Evolutionary conservation across 306 rosid genomes (phyloP), one percentile per base, ranked within the genome.

Genomic region (Delonix regia): DNA sequence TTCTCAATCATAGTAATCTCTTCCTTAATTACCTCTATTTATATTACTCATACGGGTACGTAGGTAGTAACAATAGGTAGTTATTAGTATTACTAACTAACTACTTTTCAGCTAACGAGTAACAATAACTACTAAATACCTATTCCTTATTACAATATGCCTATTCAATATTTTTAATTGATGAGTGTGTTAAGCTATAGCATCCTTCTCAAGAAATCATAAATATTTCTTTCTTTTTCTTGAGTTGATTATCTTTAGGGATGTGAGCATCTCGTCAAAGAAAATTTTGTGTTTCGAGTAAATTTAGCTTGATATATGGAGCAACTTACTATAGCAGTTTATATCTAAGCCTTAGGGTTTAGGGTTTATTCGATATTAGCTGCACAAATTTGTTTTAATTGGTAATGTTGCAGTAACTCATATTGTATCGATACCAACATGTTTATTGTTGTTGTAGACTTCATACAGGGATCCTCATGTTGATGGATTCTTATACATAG

Each of bases 381-480:
- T 69, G 39, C 21, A 52, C 56, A 69, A 63, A 16, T 27, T 48
- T 71, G 74, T 12, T 45, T 7, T 25, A 10, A 16, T 6, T 42
- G 22, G 13, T 42, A 12, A 44, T 71, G 47, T 5, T 7, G 13
- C 9, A n/a, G n/a, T n/a, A n/a, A n/a, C 22, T 24, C 52, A 41
- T 41, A 2, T 53, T 33, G 4, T 27, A 5, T 75, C 27, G 22
- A 22, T 49, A 16, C n/a, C 45, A 76, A 34, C 25, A 8, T 28
- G 41, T 22, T 34, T 38, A 49, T 76, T 19, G 44, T 76, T 19
- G 44, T 51, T 33, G 36, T 48, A 44, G 78, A 61, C 69, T 30
- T 16, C 27, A 2, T 25, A 44, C 8, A 52, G 47, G 57, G 52
- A 10, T 53, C 28, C 65, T 27, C 21, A 1, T 52, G 24, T 51